Base-by-base conservation (phyloP, 2,329 filamentous ascomycete species). In the Colletotrichum phormii region DNA sequence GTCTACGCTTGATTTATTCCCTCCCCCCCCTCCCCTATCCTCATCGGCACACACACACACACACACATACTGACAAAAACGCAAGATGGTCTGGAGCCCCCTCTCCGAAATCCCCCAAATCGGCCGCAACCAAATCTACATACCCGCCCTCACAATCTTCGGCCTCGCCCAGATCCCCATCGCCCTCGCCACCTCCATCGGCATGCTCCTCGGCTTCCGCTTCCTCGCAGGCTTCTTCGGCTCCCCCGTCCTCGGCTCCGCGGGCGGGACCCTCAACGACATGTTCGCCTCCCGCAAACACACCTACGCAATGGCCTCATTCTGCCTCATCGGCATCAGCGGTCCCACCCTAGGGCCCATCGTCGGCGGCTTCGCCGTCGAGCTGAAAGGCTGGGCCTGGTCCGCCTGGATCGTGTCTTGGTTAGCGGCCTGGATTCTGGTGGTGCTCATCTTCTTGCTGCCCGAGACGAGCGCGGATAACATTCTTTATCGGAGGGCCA, bases 381-480 rank as follows among this genome's bases (percentile, higher is more conserved):
- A 73, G 33, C 15, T 42, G 3, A 67, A 72, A 31, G 68, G 73
- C 1, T 79, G 77, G 77, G 63, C 57, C 0, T 79, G 77, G 77
- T 67, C 77, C 3, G 72, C 75, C 6, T 78, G 76, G 76, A 75
- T 77, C 49, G 53, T 77, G 0, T 67, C 71, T 18, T 77, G 76
- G 75, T 11, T 75, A 1, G 75, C 67, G 9, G 60, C 71, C 0
- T 51, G 62, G 5, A 69, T 72, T 2, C 65, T 79, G 0, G 35
- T 73, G 9, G 15, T 75, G 5, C 62, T 79, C 7, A 64, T 78
- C 31, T 77, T 79, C 24, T 74, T 77, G 6, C 54, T 79, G 11
- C 77, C 77, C 0, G 77, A 79, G 35, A 79, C 77, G 4, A 76
- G 65, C 3, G 60, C 76, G 1, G 64, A 72, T 9, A 79, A 77